Evolutionary conservation across 345 rosid species (phyloP).

Genomic region (Limnanthes douglasii): DNA sequence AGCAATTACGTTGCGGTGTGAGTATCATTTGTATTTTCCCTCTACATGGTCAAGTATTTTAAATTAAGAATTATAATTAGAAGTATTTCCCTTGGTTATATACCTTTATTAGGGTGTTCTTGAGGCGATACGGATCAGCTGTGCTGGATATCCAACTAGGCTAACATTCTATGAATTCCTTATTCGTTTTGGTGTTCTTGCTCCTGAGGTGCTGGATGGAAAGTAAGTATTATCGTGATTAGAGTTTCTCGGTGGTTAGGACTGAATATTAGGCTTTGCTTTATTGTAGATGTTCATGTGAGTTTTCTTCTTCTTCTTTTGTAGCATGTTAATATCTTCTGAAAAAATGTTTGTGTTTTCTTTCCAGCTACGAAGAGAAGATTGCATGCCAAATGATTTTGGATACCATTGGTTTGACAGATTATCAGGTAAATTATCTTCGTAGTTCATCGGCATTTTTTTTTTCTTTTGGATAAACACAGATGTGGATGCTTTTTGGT

Average conservation of each 20-base stretch:
- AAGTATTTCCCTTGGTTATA: constrained; percentile 7
- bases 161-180: constrained; percentile 89
- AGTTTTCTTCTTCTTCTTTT: constrained; percentile 7
- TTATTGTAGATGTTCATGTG: constrained; percentile 2
- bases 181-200: constrained; percentile 91
- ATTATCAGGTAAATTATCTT: constrained; percentile 63
- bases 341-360: constrained; percentile 8
- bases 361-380: constrained; percentile 62
- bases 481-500: no score
- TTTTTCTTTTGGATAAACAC: constrained; percentile 3
- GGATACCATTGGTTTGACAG: constrained; percentile 75
- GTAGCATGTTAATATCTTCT: constrained; percentile 7
- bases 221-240: constrained; percentile 27
- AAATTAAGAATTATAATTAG: constrained; percentile 4
- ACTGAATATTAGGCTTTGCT: no score
- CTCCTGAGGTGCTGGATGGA: constrained; percentile 90
- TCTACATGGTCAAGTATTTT: neutral
- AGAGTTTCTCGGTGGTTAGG: no score
- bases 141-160: constrained; percentile 99
- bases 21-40: constrained; percentile 22
- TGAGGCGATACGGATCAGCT: constrained; percentile 97
- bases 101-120: constrained; percentile 42
- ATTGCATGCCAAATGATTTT: constrained; percentile 86
- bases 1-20: constrained; percentile 98
- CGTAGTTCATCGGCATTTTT: neutral